Evolutionary conservation across 495 filamentous ascomycete species (phyloP), one percentile per base, ranked within the genome.

Genomic region (Penicillium herquei): DNA sequence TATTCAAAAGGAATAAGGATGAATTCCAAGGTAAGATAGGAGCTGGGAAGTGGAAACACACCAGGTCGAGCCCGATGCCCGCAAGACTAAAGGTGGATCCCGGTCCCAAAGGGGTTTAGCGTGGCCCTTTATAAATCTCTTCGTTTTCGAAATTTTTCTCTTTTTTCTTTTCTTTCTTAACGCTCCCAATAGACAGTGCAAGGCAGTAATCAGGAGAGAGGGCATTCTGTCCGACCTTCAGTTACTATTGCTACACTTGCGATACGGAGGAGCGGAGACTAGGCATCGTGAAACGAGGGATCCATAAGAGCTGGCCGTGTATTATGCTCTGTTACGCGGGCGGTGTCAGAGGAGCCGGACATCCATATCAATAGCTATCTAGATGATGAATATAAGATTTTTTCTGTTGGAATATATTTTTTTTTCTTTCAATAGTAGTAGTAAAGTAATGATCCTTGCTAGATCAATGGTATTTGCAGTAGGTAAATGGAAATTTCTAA

Each of bases 301-400:
- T 77, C 87, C 85, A 91, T 94, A 92, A 92, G 89, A 94, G 84
- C 89, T 88, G 89, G 83, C 88, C 87, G 81, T 77, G 87, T 80
- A 87, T 81, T 85, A 72, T 77, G 58, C 55, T 59, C 68, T 73
- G 77, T 91, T 89, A 86, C 86, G 82, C 83, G 84, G 88, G 84
- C 88, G 83, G 90, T 84, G 89, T 94, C 89, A 92, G 89, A 92
- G 87, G 87, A 77, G 83, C 82, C 88, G 72, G 57, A 93, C 88
- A 93, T 78, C 49, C 45, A 16, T 30, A 14, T 43, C 7, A 21
- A 18, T 6, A 17, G 21, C 16, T 21, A 30, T 18, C 14, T 14
- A 17, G 10, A n/a, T 41, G 14, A n/a, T 41, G 13, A 17, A 41
- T 14, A n/a, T 41, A 12, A 41, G 11, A 41, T 13, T 6, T 41